Evolutionary conservation across 441 rosid genomes (phyloP), one percentile per base, ranked within the genome.

Genomic region (Geranium incanum): DNA sequence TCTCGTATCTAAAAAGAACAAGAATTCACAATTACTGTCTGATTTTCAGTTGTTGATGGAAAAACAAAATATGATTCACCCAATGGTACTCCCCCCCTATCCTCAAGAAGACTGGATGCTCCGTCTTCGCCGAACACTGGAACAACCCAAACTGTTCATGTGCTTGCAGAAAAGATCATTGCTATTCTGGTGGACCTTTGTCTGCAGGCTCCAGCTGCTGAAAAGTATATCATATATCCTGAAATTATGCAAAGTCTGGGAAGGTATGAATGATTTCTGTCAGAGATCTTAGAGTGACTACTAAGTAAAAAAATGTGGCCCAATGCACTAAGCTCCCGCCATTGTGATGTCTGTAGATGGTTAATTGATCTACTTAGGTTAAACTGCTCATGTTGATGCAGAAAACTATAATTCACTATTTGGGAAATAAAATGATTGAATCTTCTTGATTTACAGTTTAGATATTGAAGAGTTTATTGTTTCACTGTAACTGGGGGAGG

Each of bases 181-280:
- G 89, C 96, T 78, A 81, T 91, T 77, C 80, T 95, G 78, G 87
- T 89, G 71, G 97, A 91, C 80, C 91, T 95, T 73, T 79, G 87
- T 71, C 84, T 87, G 73, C 84, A 76, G 73, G 91, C 98, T 71
- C 90, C 99, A 64, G 78, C 81, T 7, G 80, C 81, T 59, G 95
- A 93, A 80, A 89, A 88, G 77, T 84, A 86, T 79, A 91, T 82
- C 33, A 72, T 89, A 69, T 86, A 86, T 72, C 90, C 92, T 0
- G 99, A 95, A 87, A 78, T 93, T 81, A 86, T 95, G 79, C 97
- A 88, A 70, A 85, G 82, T 77, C 89, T 95, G 72, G 90, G 88
- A 81, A 89, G 99, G 99, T 95, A 87, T 75, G 39, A 37, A 59
- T 70, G 48, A 65, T 48, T 5, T 48, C 57, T 71, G 12, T 33